Conservation (phyloP, 176 grass and related monocot genomes). For the Puya raimondii region DNA sequence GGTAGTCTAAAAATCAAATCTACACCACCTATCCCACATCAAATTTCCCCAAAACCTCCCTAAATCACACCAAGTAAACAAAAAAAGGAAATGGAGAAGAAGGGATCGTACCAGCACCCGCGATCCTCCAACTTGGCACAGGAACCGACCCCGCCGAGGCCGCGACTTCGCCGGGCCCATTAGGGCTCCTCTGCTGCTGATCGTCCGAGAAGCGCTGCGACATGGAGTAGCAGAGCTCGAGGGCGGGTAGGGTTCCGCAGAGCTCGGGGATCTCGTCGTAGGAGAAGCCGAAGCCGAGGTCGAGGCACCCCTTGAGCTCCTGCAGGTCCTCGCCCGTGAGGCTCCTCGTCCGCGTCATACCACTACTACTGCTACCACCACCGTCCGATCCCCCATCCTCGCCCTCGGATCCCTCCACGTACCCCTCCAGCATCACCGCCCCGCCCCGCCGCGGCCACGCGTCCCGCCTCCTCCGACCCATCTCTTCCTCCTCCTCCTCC, state of each 20-base stretch:
- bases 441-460: constrained; percentile 6
- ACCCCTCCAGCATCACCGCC: constrained; percentile 46
- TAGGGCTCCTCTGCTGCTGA: constrained; percentile 22
- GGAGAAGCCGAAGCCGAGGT: constrained; percentile 63
- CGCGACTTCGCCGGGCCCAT: constrained; percentile 1
- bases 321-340: constrained; percentile 66
- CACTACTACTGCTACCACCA: constrained; percentile 6
- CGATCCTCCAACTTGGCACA: constrained; percentile 66
- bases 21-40: not conserved
- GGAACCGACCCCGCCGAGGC: not conserved
- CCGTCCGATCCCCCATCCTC: constrained; percentile 3
- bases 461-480: not conserved
- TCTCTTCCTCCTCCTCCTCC: not conserved
- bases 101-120: constrained; percentile 42
- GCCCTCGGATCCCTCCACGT: constrained; percentile 21
- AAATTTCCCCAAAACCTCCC: not conserved
- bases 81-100: not conserved
- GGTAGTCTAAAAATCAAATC: not conserved
- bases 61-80: not conserved
- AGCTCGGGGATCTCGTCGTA: constrained; percentile 69
- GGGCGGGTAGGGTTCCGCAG: constrained; percentile 52
- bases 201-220: constrained; percentile 58
- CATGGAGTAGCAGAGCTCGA: constrained; percentile 83
- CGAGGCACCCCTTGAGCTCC: constrained; percentile 81
- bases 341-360: constrained; percentile 39